phyloP scores from a whole-genome alignment of 176 grass and related monocot species.

The Pontederia crassipes region DNA sequence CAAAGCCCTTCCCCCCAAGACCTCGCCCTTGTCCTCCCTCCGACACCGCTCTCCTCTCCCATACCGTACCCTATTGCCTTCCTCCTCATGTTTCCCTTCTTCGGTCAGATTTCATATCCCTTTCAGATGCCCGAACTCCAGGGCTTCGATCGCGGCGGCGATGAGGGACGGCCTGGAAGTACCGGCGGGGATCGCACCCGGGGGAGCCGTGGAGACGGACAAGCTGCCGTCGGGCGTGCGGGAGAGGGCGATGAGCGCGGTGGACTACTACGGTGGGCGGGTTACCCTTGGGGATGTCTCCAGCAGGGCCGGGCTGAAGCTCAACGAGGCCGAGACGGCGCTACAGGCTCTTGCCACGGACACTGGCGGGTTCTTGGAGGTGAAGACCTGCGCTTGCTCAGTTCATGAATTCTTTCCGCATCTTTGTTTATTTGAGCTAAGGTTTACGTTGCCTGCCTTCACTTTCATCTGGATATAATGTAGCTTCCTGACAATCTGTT shows the following conservation, averaged over 20 bases:
- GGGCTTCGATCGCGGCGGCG: slow-evolving; percentile 7
- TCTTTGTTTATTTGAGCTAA: too few species aligned
- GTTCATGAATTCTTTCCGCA: neutral
- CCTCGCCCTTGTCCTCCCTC: slow-evolving; percentile 24
- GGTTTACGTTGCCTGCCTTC: too few species aligned
- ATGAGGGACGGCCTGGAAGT: slow-evolving; percentile 37
- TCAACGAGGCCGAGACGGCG: slow-evolving; percentile 68
- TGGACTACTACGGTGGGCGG: slow-evolving; percentile 64
- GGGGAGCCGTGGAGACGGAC: slow-evolving; percentile 74
- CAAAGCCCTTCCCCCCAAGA: slow-evolving; percentile 20
- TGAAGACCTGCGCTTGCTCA: neutral
- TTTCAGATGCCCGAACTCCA: slow-evolving; percentile 18
- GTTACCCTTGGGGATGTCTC: slow-evolving; percentile 89
- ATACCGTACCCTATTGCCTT: slow-evolving; percentile 9
- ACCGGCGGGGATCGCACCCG: slow-evolving; percentile 39
- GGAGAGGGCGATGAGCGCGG: slow-evolving; percentile 64
- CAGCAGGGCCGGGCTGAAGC: slow-evolving; percentile 56
- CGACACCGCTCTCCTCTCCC: slow-evolving; percentile 6
- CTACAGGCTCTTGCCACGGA: slow-evolving; percentile 88
- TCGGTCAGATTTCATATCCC: slow-evolving; percentile 3
- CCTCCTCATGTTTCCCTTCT: slow-evolving; percentile 1
- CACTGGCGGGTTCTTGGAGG: slow-evolving; percentile 96
- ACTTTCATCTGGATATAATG: too few species aligned
- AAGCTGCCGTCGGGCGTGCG: slow-evolving; percentile 74
- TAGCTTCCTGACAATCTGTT: too few species aligned